phyloP scores from a whole-genome alignment of 2,329 filamentous ascomycete species.

The Colletotrichum paranaense region DNA sequence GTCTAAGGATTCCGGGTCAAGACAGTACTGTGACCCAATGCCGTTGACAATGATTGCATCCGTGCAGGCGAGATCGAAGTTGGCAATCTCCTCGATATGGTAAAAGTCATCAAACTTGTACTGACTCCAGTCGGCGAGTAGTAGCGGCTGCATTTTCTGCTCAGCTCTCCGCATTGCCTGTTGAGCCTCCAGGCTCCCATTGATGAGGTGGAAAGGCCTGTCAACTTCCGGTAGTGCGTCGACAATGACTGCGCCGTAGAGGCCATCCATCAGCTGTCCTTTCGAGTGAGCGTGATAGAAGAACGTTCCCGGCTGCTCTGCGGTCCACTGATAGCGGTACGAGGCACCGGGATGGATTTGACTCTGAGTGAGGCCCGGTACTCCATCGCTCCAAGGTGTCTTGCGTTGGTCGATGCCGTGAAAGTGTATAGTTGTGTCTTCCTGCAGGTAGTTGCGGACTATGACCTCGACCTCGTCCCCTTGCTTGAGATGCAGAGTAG shows the following conservation, averaged over 20 bases:
- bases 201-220: not conserved
- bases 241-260: conserved; percentile 28
- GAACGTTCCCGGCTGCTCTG: conserved; percentile 25
- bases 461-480: conserved; percentile 36
- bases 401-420: conserved; percentile 37
- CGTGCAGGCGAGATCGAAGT: conserved; percentile 11
- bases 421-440: conserved; percentile 44
- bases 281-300: conserved; percentile 28
- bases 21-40: not conserved
- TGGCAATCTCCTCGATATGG: not conserved
- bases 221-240: not conserved
- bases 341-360: conserved; percentile 48
- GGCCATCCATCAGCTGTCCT: conserved; percentile 28
- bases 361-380: conserved; percentile 55
- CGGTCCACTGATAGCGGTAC: conserved; percentile 47
- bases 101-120: conserved; percentile 34
- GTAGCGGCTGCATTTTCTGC: conserved; percentile 9
- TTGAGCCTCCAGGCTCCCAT: not conserved
- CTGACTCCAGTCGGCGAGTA: conserved; percentile 35
- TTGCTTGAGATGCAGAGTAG: conserved; percentile 26
- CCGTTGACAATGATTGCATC: conserved; percentile 16
- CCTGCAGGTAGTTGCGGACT: conserved; percentile 43
- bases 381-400: conserved; percentile 58
- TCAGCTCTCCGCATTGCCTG: conserved; percentile 1
- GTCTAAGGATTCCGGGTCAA: not conserved